Evolutionary conservation across 1,139 yeast genomes (phyloP).

Genomic region (Debaryomyces psychrophilus): DNA sequence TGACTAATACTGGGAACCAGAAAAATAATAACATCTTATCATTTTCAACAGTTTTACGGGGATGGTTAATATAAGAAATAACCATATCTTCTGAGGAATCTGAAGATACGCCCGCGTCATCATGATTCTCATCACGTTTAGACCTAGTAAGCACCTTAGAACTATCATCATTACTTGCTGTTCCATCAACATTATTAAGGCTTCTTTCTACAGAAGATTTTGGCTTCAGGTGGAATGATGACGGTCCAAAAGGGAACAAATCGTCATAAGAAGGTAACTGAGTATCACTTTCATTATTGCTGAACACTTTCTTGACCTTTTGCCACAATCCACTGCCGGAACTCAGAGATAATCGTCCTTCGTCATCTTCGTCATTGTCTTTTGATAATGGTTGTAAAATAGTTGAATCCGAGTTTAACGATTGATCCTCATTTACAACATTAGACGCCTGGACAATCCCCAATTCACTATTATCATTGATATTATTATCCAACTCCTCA

Average conservation of each 20-base stretch:
- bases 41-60: slow-evolving; percentile 68
- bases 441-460: slow-evolving; percentile 9
- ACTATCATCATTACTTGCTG: slow-evolving; percentile 7
- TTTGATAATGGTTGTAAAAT: slow-evolving; percentile 12
- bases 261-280: slow-evolving; percentile 81
- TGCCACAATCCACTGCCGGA: slow-evolving; percentile 54
- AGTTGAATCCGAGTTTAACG: slow-evolving; percentile 17
- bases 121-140: slow-evolving; percentile 20
- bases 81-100: slow-evolving; percentile 59
- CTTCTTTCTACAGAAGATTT: slow-evolving; percentile 40
- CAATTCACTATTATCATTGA: slow-evolving; percentile 11
- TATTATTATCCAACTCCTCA: slow-evolving; percentile 21
- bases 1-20: slow-evolving; percentile 76
- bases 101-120: slow-evolving; percentile 38
- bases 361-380: slow-evolving; percentile 14
- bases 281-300: slow-evolving; percentile 41
- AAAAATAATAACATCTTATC: slow-evolving; percentile 86
- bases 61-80: slow-evolving; percentile 57
- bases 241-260: slow-evolving; percentile 68
- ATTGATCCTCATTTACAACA: slow-evolving; percentile 15
- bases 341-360: slow-evolving; percentile 10
- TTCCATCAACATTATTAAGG: slow-evolving; percentile 23
- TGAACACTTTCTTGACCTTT: slow-evolving; percentile 62
- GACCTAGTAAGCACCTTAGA: slow-evolving; percentile 14
- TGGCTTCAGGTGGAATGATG: slow-evolving; percentile 33